phyloP scores from a whole-genome alignment of 2,329 filamentous ascomycete species.

The Malbranchea cinnamomea region DNA sequence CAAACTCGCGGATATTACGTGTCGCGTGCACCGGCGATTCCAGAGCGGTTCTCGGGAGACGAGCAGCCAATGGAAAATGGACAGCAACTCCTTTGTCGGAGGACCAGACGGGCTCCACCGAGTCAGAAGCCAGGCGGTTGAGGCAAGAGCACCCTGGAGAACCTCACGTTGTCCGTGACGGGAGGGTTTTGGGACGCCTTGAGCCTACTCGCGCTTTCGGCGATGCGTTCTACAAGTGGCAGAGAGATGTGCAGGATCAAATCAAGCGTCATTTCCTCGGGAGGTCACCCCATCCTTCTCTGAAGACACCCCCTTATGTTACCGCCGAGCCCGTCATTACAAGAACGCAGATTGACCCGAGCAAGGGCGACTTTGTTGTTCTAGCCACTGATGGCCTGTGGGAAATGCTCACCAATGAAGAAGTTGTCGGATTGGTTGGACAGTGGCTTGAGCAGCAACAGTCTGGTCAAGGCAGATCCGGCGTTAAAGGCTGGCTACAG shows the following conservation, averaged over 20 bases:
- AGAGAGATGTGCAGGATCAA: conserved; percentile 63
- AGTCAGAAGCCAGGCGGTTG: conserved; percentile 68
- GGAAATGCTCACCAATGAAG: conserved; percentile 99
- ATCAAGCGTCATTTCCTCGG: conserved; percentile 81
- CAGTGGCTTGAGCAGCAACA: conserved; percentile 83
- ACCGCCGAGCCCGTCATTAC: conserved; percentile 92
- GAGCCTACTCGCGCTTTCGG: conserved; percentile 92
- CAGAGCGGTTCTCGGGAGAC: conserved; percentile 78
- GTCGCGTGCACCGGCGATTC: conserved; percentile 94
- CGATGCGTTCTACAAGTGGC: conserved; percentile 96
- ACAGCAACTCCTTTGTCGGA: conserved; percentile 75
- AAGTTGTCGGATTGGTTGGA: conserved; percentile 89
- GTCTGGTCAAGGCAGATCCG: conserved; percentile 24
- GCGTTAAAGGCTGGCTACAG: conserved; percentile 49
- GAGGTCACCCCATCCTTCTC: conserved; percentile 55
- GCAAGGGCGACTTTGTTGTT: conserved; percentile 86
- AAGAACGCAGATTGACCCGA: conserved; percentile 77
- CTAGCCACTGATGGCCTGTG: conserved; percentile 93
- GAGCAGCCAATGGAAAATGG: conserved; percentile 72
- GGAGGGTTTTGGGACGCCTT: conserved; percentile 77
- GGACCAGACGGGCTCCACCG: conserved; percentile 85
- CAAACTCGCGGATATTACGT: conserved; percentile 67
- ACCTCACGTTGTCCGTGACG: conserved; percentile 72
- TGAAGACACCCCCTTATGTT: conserved; percentile 91
- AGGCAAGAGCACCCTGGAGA: conserved; percentile 80